These are phyloP conservation scores for Kwoniella dejecticola DNA, from an alignment of 768 basidiomycete genomes.

Conservation along the genomic window DNA sequence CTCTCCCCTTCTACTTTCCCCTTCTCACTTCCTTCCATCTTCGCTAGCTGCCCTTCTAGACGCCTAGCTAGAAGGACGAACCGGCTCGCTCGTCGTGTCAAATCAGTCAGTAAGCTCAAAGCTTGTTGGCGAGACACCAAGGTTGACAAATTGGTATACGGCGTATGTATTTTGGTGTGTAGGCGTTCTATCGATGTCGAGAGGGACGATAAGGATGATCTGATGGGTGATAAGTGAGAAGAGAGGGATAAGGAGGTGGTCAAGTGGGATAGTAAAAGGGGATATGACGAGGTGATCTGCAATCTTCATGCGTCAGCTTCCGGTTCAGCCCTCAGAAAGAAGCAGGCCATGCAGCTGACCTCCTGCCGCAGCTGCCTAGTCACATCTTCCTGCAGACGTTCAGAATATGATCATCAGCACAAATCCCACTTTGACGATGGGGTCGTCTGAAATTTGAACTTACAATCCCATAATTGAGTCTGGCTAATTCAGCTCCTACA, in stretches of 20 bases:
- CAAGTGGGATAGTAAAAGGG: constrained; percentile 46
- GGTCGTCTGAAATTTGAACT: constrained; percentile 2
- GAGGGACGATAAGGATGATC: constrained; percentile 35
- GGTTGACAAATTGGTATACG: constrained; percentile 72
- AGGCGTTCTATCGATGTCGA: constrained; percentile 62
- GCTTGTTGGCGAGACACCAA: constrained; percentile 74
- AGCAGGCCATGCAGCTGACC: constrained; percentile 59
- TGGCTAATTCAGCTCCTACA: constrained; percentile 83
- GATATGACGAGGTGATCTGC: constrained; percentile 41
- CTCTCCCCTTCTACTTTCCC: constrained; percentile 69
- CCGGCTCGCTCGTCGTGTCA: constrained; percentile 78
- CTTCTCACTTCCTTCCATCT: constrained; percentile 58
- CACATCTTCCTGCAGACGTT: constrained; percentile 67
- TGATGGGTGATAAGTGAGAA: constrained; percentile 36
- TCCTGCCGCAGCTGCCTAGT: constrained; percentile 83
- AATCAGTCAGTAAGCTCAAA: constrained; percentile 78
- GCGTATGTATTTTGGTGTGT: constrained; percentile 78
- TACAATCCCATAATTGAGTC: constrained; percentile 74
- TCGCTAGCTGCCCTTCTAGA: constrained; percentile 80
- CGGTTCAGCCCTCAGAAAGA: background rate
- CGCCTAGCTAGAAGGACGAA: constrained; percentile 81
- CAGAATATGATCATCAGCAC: constrained; percentile 15
- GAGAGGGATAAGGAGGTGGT: constrained; percentile 45
- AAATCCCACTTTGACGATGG: background rate
- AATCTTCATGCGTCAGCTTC: background rate